Percentiles rank a stretch among this genome's conserved stretches.
phyloP scores from a whole-genome alignment of 2,329 filamentous ascomycete genomes.

The Phyllosticta ampelicida region DNA sequence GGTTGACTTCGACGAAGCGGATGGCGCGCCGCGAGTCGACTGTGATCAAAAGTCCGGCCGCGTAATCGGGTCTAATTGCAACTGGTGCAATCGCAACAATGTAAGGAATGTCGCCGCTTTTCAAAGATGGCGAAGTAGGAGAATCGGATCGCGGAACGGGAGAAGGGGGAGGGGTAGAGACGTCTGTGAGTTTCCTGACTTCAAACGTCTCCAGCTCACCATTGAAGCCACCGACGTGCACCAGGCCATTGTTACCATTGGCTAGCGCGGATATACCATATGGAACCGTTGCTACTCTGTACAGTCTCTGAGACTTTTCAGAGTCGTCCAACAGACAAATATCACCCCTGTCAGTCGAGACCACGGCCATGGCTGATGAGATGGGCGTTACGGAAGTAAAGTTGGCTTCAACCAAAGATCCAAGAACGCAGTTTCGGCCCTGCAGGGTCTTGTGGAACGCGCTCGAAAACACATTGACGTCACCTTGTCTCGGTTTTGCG shows the following conservation, averaged over 20 bases:
- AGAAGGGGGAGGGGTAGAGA: constrained; percentile 24
- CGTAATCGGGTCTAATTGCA: too few relatives aligned
- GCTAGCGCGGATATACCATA: constrained; percentile 60
- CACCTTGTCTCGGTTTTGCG: constrained; percentile 24
- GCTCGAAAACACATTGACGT: constrained; percentile 37
- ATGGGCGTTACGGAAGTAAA: constrained; percentile 71
- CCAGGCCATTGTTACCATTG: constrained; percentile 43
- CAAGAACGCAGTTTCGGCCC: constrained; percentile 80
- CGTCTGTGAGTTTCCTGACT: constrained; percentile 24
- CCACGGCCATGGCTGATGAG: constrained; percentile 61
- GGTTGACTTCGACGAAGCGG: constrained; percentile 45
- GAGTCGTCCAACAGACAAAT: constrained; percentile 80
- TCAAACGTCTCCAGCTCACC: constrained; percentile 43
- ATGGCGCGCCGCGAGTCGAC: constrained; percentile 69
- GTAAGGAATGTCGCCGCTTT: constrained; percentile 16
- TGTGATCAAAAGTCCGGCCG: constrained; percentile 32
- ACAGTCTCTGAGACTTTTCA: constrained; percentile 59
- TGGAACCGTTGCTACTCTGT: constrained; percentile 52
- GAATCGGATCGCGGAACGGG: constrained; percentile 25
- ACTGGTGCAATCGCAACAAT: constrained; percentile 30
- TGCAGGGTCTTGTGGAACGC: constrained; percentile 52
- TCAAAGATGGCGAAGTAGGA: constrained; percentile 16
- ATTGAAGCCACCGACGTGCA: constrained; percentile 60
- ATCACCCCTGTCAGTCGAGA: constrained; percentile 81
- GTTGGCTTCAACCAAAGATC: constrained; percentile 67